Conservation (phyloP, 2,329 filamentous ascomycete species). For the Penicillium thymicola region DNA sequence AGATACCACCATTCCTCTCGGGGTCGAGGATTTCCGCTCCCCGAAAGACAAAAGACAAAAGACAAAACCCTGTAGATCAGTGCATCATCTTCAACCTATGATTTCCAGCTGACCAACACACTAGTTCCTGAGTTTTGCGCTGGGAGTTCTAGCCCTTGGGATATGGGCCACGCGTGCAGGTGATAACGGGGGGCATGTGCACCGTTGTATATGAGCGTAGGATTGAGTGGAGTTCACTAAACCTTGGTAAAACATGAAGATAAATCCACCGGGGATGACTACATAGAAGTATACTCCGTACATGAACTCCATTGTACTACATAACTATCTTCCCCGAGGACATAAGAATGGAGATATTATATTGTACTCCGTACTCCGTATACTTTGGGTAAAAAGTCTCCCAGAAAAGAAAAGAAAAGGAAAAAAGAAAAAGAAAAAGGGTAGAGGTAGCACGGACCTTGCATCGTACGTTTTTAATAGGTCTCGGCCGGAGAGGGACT, state of each 20-base stretch:
- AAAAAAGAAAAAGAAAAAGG: background rate
- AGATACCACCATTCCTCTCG: slow-evolving; percentile 7
- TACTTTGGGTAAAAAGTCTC: background rate
- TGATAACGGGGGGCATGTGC: background rate
- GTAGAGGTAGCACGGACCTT: slow-evolving; percentile 5
- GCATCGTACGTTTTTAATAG: slow-evolving; percentile 1
- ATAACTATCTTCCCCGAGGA: no score
- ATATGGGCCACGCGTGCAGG: slow-evolving; percentile 8
- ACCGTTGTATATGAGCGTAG: slow-evolving; percentile 7
- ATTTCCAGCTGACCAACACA: background rate
- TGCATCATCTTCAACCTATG: slow-evolving; percentile 9
- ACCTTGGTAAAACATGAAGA: no score
- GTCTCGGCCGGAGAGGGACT: background rate
- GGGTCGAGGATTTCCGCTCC: slow-evolving; percentile 14
- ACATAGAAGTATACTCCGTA: no score
- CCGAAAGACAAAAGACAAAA: slow-evolving; percentile 4
- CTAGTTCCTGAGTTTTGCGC: background rate
- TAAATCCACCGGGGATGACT: no score
- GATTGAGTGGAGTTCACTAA: background rate
- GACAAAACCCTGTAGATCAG: slow-evolving; percentile 14
- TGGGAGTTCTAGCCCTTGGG: slow-evolving; percentile 15
- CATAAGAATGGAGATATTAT: no score
- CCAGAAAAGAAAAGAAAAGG: background rate
- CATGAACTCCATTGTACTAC: no score
- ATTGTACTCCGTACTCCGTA: no score